Evolutionary conservation across 2,329 filamentous ascomycete genomes (phyloP), one percentile per base, ranked within the genome.

Genomic region (Calonectria pauciramosa): DNA sequence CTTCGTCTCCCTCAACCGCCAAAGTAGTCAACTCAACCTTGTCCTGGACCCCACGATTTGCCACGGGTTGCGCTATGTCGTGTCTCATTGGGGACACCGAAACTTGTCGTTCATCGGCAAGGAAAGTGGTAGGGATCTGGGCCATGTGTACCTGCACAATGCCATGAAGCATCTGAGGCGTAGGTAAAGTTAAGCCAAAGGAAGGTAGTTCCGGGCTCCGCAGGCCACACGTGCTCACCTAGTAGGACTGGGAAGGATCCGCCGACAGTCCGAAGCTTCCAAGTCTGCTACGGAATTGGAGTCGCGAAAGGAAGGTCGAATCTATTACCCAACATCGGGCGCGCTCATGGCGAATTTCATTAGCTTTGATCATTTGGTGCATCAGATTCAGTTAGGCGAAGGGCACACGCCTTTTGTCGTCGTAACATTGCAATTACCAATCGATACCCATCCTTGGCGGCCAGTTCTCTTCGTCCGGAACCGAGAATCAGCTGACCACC

Each of bases 21-120:
- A 56, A 54, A 70, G 66, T 64, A 41, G 30, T 9, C 30, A 49
- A 41, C 28, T 10, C 56, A 63, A 63, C 69, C 49, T 69, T 51
- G 59, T 74, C 65, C 71, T 71, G 74, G 77, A 73, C 76, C 79
- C 79, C 79, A 75, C 77, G 77, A 80, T 80, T 80, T 80, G 70
- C 75, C 59, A 77, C 72, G 44, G 72, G 77, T 80, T 80, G 72
- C 79, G 71, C 79, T 72, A 77, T 80, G 72, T 75, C 69, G 76
- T 38, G 68, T 71, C 63, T 60, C 41, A 34, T 60, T 65, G 70
- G 59, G 23, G 30, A 34, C 63, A 51, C 44, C 44, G 34, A 54
- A 41, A 59, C 70, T 51, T 36, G 63, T 44, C 49, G 69, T 71
- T 71, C 70, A 44, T 71, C 52, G 51, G 38, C 60, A 70, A 65